These are phyloP conservation scores for Aquilaria agallochum DNA, from an alignment of 441 rosid genomes.

Conservation along the genomic window DNA sequence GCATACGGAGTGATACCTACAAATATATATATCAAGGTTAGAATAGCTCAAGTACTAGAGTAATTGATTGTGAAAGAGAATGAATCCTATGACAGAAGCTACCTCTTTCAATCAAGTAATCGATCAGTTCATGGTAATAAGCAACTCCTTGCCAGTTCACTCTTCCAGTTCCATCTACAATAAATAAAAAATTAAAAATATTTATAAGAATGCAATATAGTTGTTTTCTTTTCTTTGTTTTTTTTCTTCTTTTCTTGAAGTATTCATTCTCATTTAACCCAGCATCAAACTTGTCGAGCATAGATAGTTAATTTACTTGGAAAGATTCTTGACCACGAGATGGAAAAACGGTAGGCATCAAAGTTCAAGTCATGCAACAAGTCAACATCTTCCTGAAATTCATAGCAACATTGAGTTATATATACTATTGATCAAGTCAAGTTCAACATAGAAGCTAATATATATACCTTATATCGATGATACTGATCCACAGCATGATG, in stretches of 20 bases:
- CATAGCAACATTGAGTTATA: no score
- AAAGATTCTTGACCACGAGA: constrained; percentile 39
- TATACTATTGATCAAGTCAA: no score
- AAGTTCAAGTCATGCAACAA: constrained; percentile 24
- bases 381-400: constrained; percentile 27
- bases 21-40: background rate
- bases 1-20: constrained; percentile 35
- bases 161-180: constrained; percentile 29
- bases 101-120: constrained; percentile 28
- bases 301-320: constrained; percentile 15
- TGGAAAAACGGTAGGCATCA: constrained; percentile 34
- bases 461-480: constrained; percentile 28
- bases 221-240: background rate
- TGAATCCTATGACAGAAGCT: background rate
- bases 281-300: background rate
- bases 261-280: background rate
- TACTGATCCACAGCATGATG: constrained; percentile 34
- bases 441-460: no score
- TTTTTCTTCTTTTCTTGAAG: no score
- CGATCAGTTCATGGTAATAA: constrained; percentile 34
- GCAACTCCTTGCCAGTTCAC: constrained; percentile 38
- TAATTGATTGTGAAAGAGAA: background rate
- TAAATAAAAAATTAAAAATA: background rate
- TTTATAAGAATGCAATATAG: no score
- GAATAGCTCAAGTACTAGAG: no score